phyloP scores from a whole-genome alignment of 1,284 basidiomycete species.

The Malassezia arunalokei region DNA sequence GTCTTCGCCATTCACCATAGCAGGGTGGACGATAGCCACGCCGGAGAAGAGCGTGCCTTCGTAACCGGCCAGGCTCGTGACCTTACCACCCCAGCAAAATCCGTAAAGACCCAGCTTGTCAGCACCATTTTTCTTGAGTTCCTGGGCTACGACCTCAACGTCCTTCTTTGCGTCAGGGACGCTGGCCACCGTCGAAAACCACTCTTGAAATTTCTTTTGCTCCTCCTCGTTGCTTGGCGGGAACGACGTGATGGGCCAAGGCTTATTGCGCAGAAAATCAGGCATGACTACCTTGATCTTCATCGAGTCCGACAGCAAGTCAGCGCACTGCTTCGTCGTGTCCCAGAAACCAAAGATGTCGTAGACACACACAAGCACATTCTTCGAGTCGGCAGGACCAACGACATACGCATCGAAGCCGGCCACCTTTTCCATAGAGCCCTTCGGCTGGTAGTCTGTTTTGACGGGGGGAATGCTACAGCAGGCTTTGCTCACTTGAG shows the following conservation, averaged over 20 bases:
- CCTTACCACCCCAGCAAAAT: conserved; percentile 48
- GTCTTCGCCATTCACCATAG: conserved; percentile 54
- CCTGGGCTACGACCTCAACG: conserved; percentile 50
- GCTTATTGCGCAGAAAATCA: conserved; percentile 55
- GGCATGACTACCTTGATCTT: conserved; percentile 54
- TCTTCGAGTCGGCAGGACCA: conserved; percentile 49
- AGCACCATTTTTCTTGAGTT: conserved; percentile 51
- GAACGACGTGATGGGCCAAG: conserved; percentile 52
- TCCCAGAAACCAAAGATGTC: conserved; percentile 57
- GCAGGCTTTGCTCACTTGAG: conserved; percentile 45
- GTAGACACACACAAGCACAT: conserved; percentile 55
- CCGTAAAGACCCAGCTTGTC: conserved; percentile 50
- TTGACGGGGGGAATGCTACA: conserved; percentile 50
- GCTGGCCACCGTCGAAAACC: conserved; percentile 20
- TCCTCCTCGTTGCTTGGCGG: conserved; percentile 51
- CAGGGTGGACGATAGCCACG: conserved; percentile 31
- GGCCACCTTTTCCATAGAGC: conserved; percentile 47
- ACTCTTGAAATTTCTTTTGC: conserved; percentile 50
- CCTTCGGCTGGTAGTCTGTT: conserved; percentile 49
- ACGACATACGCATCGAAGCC: conserved; percentile 29
- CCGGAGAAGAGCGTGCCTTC: conserved; percentile 26
- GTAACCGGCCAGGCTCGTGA: conserved; percentile 21
- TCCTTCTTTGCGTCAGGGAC: conserved; percentile 51
- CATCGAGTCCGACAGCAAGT: conserved; percentile 52
- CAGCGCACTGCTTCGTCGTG: conserved; percentile 50